These are phyloP conservation scores for Vitis amurensis DNA, from an alignment of 164 flowering plant species.

Conservation along the genomic window DNA sequence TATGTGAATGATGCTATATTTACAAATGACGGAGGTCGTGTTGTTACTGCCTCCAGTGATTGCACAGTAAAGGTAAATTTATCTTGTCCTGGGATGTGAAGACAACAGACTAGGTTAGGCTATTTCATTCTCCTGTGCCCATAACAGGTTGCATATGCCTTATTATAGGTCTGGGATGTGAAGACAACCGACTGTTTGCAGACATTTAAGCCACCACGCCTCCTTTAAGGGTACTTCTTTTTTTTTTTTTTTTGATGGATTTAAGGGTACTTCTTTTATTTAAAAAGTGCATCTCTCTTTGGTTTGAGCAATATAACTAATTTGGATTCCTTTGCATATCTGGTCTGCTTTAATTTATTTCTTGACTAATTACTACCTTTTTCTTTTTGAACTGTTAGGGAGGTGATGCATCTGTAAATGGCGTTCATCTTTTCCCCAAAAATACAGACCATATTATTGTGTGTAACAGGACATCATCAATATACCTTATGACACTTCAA, in stretches of 20 bases:
- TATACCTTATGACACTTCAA: constrained; percentile 94
- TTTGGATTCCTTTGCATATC: not conserved
- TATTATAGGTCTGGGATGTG: constrained; percentile 87
- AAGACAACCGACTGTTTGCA: constrained; percentile 92
- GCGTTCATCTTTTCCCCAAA: constrained; percentile 92
- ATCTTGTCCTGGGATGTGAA: not conserved
- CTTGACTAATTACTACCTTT: constrained; percentile 4
- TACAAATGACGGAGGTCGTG: constrained; percentile 86
- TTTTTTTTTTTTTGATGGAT: not conserved
- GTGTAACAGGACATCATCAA: constrained; percentile 94
- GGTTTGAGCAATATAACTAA: not conserved
- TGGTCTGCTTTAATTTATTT: not conserved
- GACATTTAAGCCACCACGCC: constrained; percentile 98
- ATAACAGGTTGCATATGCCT: not conserved
- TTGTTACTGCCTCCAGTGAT: constrained; percentile 99
- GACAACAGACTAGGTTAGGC: not conserved
- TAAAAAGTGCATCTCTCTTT: constrained; percentile 6
- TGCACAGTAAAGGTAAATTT: constrained; percentile 84
- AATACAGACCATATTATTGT: constrained; percentile 86
- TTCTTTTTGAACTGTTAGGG: constrained; percentile 53
- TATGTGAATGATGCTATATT: constrained; percentile 94
- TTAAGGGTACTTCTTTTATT: constrained; percentile 42
- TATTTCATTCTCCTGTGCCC: not conserved
- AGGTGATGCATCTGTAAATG: constrained; percentile 96
- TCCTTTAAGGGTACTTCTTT: constrained; percentile 69